phyloP scores from a whole-genome alignment of 306 rosid genomes.

The Pyrus betulifolia region DNA sequence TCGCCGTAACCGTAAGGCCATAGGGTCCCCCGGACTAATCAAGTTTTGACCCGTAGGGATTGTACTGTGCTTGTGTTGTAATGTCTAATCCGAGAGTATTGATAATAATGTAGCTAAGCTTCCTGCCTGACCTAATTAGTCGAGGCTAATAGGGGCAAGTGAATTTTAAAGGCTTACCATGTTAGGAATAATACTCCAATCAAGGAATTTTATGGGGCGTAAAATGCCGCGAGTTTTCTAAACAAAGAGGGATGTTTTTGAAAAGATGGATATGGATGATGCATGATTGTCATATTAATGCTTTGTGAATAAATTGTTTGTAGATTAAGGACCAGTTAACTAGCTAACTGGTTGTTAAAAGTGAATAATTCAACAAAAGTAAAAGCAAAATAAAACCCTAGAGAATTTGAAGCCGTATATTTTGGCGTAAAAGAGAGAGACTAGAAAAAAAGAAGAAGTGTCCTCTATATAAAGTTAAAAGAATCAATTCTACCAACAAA shows the following conservation, averaged over 20 bases:
- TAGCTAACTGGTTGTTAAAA: no score
- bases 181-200: background rate
- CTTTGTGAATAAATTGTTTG: background rate
- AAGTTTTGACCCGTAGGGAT: background rate
- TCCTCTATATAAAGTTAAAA: background rate
- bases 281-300: background rate
- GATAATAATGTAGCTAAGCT: background rate
- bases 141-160: background rate
- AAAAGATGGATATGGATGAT: background rate
- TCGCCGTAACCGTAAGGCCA: background rate
- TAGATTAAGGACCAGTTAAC: background rate
- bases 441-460: no score
- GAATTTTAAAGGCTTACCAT: background rate
- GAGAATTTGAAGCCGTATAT: background rate
- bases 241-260: no score
- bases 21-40: background rate
- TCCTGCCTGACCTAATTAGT: background rate
- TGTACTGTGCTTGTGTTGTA: background rate
- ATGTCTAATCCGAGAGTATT: background rate
- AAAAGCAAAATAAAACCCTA: background rate
- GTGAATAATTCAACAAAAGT: no score
- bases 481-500: rapidly evolving
- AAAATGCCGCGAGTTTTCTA: no score
- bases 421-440: background rate
- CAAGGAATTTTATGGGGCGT: no score